Base-by-base conservation (phyloP, 768 basidiomycete genomes). In the Pleurotus sapidus region DNA sequence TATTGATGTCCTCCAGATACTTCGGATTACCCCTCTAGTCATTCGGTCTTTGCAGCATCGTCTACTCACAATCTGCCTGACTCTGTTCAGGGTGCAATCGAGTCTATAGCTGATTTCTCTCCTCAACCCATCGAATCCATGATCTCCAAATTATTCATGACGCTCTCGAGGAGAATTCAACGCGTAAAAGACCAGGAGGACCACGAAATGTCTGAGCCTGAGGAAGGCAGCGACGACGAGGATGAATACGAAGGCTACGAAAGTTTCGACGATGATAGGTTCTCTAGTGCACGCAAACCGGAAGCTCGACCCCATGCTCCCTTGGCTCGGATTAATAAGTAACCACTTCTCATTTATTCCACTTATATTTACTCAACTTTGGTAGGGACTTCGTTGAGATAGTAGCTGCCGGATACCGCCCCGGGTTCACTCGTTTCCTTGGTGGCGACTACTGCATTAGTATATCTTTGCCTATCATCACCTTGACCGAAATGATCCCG, bases 1-100 rank as follows among this genome's bases (percentile, higher is more conserved):
- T 43, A 30, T 7, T 59, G 6, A 30, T 49, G n/a, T n/a, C 20
- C 49, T 42, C 17, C 59, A 86, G 86, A 88, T 62, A 81, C 86
- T 1, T 84, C 87, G 8, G 83, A 85, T 51, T 90, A 90, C 64
- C 88, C 88, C 0, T 70, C 70, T 24, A 74, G 71, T 57, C 87
- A 89, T 65, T 73, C 77, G 0, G 78, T 80, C 55, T 80, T 88
- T 62, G 77, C 83, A 50, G 86, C 82, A 59, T 75, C 81, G 12
- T 73, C 77, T 38, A 80, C 83, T 55, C 65, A 65, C 3, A 75
- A 77, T 30, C 62, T 82, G 6, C 71, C 78, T 0, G 55, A 71
- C 0, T 68, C 71, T 14, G 57, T 87, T 14, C 66, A 74, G 54
- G 60, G 66, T 7, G 72, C 81, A 12, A 62, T 86, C 17, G 78